Base-by-base conservation (phyloP, 2,329 filamentous ascomycete species). In the Teratosphaeria viscida region DNA sequence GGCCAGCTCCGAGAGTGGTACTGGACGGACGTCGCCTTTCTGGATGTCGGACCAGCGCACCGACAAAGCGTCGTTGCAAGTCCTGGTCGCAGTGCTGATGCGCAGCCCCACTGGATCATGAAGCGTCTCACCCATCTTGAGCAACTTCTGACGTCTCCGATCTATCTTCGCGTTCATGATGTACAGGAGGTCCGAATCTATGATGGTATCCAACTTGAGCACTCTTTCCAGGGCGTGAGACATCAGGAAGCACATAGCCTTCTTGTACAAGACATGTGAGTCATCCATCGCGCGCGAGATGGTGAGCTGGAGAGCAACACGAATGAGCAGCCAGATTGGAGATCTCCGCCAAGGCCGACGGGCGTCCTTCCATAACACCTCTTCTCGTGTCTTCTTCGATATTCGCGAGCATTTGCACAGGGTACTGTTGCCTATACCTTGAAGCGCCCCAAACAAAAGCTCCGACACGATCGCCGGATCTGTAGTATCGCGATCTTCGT, bases 331-430 rank as follows among this genome's bases (percentile, higher is more conserved):
- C 81, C 85, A 89, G 55, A 81, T 78, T 0, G 86, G 78, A 1
- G 79, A 79, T 47, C 87, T 75, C 19, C 86, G 76, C 85, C 86
- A 89, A 0, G 85, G 85, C 0, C 75, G 67, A 0, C 76, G 70
- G 0, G 77, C 62, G 27, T 62, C 67, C 0, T 72, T 67, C 68
- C 82, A 79, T 12, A 76, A 77, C 0, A 87, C 79, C n/a, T 87
- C 84, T 55, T 89, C 86, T 0, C 82, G 77, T 0, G 88, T 78
- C 1, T 80, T 75, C 66, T 89, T 89, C 0, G 74, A 73, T 1
- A 87, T 67, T 0, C 74, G 26, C 0, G 71, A 63, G 0, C 78
- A 71, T 0, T 70, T 32, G 29, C 58, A 0, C 74, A 60, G 0
- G 72, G 29, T 32, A 32, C 29, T 63, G 0, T 66, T 59, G 0